Evolutionary conservation across 768 basidiomycete genomes (phyloP).

Genomic region (Leccinum boreale): DNA sequence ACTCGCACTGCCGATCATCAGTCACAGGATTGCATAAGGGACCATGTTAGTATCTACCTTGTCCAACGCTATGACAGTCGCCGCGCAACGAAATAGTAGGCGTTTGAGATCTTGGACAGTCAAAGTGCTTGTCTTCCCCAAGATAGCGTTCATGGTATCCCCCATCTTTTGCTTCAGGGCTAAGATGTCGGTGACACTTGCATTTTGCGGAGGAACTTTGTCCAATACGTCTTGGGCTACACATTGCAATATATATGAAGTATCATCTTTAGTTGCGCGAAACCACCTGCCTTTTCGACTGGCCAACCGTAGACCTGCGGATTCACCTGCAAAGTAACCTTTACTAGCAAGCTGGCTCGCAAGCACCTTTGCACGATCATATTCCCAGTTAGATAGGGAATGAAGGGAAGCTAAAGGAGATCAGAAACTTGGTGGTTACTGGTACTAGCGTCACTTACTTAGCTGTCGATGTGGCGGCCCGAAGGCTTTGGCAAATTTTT

Average conservation of each 20-base stretch:
- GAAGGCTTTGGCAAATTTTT: slow-evolving; percentile 80
- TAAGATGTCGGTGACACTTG: slow-evolving; percentile 58
- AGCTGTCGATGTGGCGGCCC: slow-evolving; percentile 74
- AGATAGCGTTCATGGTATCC: slow-evolving; percentile 62
- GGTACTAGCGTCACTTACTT: slow-evolving; percentile 43
- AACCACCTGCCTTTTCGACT: slow-evolving; percentile 53
- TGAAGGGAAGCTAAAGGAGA: slow-evolving; percentile 49
- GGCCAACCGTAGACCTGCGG: slow-evolving; percentile 73
- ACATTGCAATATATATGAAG: slow-evolving; percentile 1
- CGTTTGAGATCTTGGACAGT: slow-evolving; percentile 82
- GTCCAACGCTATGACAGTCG: slow-evolving; percentile 67
- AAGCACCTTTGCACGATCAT: slow-evolving; percentile 79
- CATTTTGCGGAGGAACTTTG: slow-evolving; percentile 55
- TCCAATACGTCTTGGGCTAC: slow-evolving; percentile 59
- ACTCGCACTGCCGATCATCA: slow-evolving; percentile 61
- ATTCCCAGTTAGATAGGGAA: slow-evolving; percentile 57
- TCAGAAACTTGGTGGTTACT: not conserved
- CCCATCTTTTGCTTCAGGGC: slow-evolving; percentile 68
- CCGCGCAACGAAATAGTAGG: slow-evolving; percentile 82
- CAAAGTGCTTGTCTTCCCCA: slow-evolving; percentile 66
- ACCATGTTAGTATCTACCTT: slow-evolving; percentile 41
- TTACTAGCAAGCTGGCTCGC: slow-evolving; percentile 87
- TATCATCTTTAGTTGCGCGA: not conserved
- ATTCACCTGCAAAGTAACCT: slow-evolving; percentile 86
- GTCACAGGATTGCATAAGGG: not conserved